A percentile compares a stretch with the other conserved stretches of the same genome.
phyloP scores from a whole-genome alignment of 164 flowering plant species.

The Macadamia integrifolia region DNA sequence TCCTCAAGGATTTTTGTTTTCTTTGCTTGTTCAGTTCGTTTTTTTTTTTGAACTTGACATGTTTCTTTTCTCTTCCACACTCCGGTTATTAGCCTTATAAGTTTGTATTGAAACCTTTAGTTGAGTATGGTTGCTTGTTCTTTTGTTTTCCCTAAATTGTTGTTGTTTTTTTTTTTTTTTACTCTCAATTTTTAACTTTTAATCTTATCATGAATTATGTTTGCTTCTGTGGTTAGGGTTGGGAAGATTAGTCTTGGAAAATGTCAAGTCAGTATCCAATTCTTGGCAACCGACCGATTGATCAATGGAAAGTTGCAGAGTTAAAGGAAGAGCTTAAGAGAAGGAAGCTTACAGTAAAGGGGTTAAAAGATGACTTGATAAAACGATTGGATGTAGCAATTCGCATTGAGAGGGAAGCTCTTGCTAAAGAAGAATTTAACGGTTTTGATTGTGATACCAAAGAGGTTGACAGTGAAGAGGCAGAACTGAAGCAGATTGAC shows the following conservation, averaged over 20 bases:
- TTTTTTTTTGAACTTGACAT: neutral
- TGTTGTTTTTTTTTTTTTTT: too few relatives aligned
- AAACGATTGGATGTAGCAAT: slow-evolving; percentile 54
- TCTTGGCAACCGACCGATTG: slow-evolving; percentile 48
- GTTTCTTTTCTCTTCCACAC: too few relatives aligned
- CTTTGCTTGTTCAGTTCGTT: neutral
- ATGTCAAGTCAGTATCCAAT: slow-evolving; percentile 46
- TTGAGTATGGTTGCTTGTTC: neutral
- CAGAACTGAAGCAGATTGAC: slow-evolving; percentile 1
- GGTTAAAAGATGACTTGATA: slow-evolving; percentile 63
- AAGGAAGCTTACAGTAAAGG: slow-evolving; percentile 44
- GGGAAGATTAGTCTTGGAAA: slow-evolving; percentile 23
- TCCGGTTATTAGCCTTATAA: too few relatives aligned
- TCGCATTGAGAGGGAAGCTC: slow-evolving; percentile 34
- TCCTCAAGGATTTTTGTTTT: neutral
- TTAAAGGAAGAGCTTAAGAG: slow-evolving; percentile 71
- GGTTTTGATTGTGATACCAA: slow-evolving; percentile 13
- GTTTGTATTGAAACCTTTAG: neutral
- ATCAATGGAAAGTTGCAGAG: slow-evolving; percentile 76
- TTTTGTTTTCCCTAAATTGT: neutral
- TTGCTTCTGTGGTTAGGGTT: slow-evolving; percentile 14
- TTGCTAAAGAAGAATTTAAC: slow-evolving; percentile 17
- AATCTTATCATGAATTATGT: too few relatives aligned
- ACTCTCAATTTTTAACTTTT: too few relatives aligned
- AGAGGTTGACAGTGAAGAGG: slow-evolving; percentile 5